Percentiles rank a stretch among this genome's conserved stretches.
Evolutionary conservation across 768 basidiomycete species (phyloP).

Genomic region (Mycena albidolilacea): DNA sequence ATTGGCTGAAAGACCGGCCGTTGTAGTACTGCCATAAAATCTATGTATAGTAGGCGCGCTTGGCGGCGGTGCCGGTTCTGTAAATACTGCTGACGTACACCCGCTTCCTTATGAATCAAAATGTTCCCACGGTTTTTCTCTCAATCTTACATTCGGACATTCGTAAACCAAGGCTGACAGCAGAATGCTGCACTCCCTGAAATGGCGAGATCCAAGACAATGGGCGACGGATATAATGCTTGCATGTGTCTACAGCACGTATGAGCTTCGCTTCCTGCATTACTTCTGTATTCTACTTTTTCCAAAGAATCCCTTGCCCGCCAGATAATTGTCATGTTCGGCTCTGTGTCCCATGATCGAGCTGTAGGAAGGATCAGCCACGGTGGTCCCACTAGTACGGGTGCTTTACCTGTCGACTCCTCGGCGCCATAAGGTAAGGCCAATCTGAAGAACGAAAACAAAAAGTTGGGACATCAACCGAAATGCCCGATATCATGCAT

Average conservation of each 20-base stretch:
- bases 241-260: conserved; percentile 46
- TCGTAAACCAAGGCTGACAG: conserved; percentile 76
- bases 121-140: conserved; percentile 36
- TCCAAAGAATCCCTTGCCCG: conserved; percentile 40
- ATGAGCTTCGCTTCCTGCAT: conserved; percentile 74
- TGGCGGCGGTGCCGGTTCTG: neutral
- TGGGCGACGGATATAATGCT: conserved; percentile 83
- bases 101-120: neutral
- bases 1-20: neutral
- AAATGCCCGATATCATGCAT: neutral
- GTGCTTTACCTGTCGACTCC: conserved; percentile 48
- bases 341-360: conserved; percentile 49
- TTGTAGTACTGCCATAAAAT: conserved; percentile 8
- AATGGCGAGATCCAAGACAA: conserved; percentile 87
- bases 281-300: conserved; percentile 30
- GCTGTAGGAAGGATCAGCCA: too few species aligned
- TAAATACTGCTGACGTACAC: neutral
- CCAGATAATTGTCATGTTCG: conserved; percentile 56
- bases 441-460: conserved; percentile 49
- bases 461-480: conserved; percentile 22
- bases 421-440: conserved; percentile 55
- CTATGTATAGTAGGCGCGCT: neutral
- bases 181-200: conserved; percentile 63
- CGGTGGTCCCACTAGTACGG: too few species aligned
- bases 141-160: conserved; percentile 70